Conservation (phyloP, 2,329 filamentous ascomycete genomes). For the Aspergillus flavus region DNA sequence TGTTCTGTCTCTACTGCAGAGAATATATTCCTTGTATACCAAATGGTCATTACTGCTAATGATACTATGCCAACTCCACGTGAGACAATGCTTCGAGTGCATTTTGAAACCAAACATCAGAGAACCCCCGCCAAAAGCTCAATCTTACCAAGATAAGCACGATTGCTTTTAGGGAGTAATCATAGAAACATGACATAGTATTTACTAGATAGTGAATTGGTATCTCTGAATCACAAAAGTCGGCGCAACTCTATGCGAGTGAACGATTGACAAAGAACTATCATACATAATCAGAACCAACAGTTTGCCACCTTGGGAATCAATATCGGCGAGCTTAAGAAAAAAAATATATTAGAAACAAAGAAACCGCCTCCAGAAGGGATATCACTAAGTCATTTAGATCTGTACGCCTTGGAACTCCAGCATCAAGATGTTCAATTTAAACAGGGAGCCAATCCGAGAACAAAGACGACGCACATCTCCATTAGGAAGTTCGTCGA, state of each 20-base stretch:
- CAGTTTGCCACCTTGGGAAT: constrained; percentile 7
- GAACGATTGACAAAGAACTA: not conserved
- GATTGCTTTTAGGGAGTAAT: not conserved
- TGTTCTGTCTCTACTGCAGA: too few species aligned
- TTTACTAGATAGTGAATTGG: not conserved
- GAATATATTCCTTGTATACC: too few species aligned
- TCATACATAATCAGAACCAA: constrained; percentile 3
- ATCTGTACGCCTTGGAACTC: constrained; percentile 1
- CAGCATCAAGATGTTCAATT: not conserved
- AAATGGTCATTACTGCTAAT: not conserved
- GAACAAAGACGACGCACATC: constrained; percentile 6
- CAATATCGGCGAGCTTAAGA: not conserved
- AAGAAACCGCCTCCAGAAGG: not conserved
- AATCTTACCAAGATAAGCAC: not conserved
- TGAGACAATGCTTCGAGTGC: not conserved
- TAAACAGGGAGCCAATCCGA: constrained; percentile 6
- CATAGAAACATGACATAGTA: not conserved
- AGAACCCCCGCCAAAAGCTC: not conserved
- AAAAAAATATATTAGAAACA: not conserved
- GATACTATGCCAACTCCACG: not conserved
- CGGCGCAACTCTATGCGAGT: constrained; percentile 15
- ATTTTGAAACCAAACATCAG: not conserved
- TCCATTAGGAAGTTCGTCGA: constrained; percentile 9
- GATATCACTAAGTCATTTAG: not conserved
- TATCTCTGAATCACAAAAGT: constrained; percentile 3